Evolutionary conservation across 345 rosid genomes (phyloP).

Genomic region (Schrenkiella parvula): DNA sequence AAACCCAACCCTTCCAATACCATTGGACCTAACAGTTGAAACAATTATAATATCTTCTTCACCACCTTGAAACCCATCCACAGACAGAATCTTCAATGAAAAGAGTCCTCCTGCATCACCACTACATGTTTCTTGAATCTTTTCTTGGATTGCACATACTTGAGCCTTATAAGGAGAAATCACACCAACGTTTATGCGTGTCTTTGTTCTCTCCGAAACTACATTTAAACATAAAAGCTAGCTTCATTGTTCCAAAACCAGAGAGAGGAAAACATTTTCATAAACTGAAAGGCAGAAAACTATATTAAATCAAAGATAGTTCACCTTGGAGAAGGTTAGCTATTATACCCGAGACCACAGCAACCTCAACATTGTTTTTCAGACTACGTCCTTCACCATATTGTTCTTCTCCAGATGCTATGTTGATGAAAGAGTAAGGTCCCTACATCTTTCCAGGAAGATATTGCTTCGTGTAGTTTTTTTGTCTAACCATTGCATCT

Average conservation of each 20-base stretch:
- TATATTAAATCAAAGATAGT: background rate
- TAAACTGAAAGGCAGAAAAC: background rate
- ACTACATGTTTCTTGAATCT: constrained; percentile 22
- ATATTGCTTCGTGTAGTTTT: constrained; percentile 27
- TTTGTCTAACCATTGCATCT: constrained; percentile 41
- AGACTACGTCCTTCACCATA: constrained; percentile 25
- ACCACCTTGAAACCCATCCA: constrained; percentile 53
- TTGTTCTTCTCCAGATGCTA: constrained; percentile 30
- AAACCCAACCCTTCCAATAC: constrained; percentile 35
- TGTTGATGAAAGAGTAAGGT: constrained; percentile 45
- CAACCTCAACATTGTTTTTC: constrained; percentile 42
- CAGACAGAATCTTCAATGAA: constrained; percentile 31
- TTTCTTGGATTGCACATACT: constrained; percentile 40
- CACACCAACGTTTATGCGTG: constrained; percentile 35
- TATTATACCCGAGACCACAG: constrained; percentile 30
- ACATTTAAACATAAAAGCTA: background rate
- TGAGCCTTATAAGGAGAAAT: constrained; percentile 49
- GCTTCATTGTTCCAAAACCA: background rate
- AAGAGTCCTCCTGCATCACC: constrained; percentile 24
- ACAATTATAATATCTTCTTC: constrained; percentile 47
- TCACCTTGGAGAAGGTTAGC: constrained; percentile 38
- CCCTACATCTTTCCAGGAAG: constrained; percentile 40
- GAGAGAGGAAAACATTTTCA: background rate
- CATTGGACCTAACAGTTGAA: constrained; percentile 45
- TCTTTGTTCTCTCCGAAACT: constrained; percentile 15